phyloP scores from a whole-genome alignment of 768 basidiomycete genomes.

The Cubamyces sp. region DNA sequence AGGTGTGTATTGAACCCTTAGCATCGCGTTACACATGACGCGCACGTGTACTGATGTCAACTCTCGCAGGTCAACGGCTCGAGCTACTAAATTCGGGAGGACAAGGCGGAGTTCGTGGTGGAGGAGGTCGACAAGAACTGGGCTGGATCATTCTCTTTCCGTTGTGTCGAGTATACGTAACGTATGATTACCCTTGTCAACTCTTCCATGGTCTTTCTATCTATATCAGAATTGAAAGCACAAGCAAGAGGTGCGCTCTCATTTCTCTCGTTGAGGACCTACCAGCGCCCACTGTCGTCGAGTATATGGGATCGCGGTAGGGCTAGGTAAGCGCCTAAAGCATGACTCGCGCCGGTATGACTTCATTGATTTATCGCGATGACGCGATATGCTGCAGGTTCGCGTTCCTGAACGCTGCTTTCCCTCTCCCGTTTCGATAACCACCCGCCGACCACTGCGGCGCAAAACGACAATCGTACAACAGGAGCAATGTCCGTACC shows the following conservation, averaged over 20 bases:
- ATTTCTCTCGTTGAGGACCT: too few species aligned
- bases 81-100: conserved; percentile 24
- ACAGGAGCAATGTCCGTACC: conserved; percentile 12
- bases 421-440: not conserved
- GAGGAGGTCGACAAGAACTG: conserved; percentile 21
- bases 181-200: conserved; percentile 18
- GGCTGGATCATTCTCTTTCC: conserved; percentile 7
- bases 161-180: conserved; percentile 24
- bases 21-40: not conserved
- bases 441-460: not conserved
- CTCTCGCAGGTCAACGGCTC: conserved; percentile 30
- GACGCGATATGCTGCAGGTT: too few species aligned
- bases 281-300: too few species aligned
- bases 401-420: not conserved
- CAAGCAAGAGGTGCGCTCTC: not conserved
- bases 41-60: not conserved
- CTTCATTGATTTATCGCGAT: too few species aligned
- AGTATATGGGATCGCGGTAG: too few species aligned
- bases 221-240: conserved; percentile 13
- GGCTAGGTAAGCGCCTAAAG: too few species aligned
- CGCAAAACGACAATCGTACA: not conserved
- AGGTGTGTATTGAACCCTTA: conserved; percentile 48
- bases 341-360: too few species aligned
- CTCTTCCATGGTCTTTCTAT: conserved; percentile 7
- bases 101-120: not conserved